Evolutionary conservation across 495 filamentous ascomycete species (phyloP).

Genomic region (Daldinia caldariorum): DNA sequence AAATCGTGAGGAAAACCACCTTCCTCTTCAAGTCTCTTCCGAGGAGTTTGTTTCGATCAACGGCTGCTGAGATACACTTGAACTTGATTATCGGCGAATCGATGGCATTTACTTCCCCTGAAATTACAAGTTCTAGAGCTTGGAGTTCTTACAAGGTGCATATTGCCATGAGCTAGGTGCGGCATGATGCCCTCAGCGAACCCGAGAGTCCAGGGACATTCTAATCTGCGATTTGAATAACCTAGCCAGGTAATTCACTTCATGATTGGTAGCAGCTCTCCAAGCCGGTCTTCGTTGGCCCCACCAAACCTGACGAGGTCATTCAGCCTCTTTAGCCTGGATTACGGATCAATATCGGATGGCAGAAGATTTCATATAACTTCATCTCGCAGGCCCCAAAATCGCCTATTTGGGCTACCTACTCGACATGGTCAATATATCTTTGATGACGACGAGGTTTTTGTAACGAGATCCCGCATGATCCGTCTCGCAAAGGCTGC

Average conservation of each 20-base stretch:
- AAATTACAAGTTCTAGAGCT: conserved; percentile 39
- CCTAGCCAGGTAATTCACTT: conserved; percentile 9
- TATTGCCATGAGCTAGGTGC: conserved; percentile 28
- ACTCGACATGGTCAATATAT: conserved; percentile 31
- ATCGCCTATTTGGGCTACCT: conserved; percentile 22
- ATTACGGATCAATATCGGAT: conserved; percentile 43
- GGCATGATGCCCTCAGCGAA: conserved; percentile 15
- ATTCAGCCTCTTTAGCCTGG: conserved; percentile 49
- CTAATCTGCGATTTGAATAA: conserved; percentile 22
- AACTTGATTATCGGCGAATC: conserved; percentile 23
- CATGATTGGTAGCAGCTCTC: conserved; percentile 33
- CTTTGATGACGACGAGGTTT: conserved; percentile 37
- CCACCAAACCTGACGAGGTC: conserved; percentile 38
- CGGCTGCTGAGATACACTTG: conserved; percentile 13
- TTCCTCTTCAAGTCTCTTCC: conserved; percentile 44
- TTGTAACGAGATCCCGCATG: conserved; percentile 31
- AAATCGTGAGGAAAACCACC: conserved; percentile 30
- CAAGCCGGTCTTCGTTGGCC: conserved; percentile 28
- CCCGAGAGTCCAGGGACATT: conserved; percentile 1
- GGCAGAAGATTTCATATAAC: conserved; percentile 44
- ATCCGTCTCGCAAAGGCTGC: conserved; percentile 20
- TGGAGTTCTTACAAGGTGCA: conserved; percentile 20
- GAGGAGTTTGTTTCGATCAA: conserved; percentile 27
- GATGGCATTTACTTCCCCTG: conserved; percentile 21
- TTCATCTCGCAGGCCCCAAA: conserved; percentile 44